These are phyloP conservation scores for Xylariaceae sp. DNA, from an alignment of 2,329 filamentous ascomycete species.

Conservation along the genomic window DNA sequence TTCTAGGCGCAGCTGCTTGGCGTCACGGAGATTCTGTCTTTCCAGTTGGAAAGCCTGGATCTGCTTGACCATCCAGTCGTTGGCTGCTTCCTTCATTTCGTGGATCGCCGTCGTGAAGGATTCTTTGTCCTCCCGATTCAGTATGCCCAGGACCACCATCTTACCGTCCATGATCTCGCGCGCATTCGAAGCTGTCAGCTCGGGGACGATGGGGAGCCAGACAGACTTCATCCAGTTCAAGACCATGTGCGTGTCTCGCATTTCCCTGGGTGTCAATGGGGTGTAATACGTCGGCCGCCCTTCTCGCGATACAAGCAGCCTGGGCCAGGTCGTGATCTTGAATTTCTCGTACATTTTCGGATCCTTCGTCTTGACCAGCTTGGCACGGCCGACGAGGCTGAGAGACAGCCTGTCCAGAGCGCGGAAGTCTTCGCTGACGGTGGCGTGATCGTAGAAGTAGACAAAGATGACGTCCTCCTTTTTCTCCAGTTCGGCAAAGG, in stretches of 20 bases:
- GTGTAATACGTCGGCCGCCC: slow-evolving; percentile 87
- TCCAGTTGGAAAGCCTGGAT: slow-evolving; percentile 87
- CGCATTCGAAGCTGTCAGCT: slow-evolving; percentile 85
- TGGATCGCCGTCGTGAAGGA: slow-evolving; percentile 72
- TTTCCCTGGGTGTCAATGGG: slow-evolving; percentile 79
- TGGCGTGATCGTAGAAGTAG: slow-evolving; percentile 97
- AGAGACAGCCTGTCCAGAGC: slow-evolving; percentile 83
- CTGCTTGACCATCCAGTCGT: slow-evolving; percentile 98
- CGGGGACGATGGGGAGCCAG: slow-evolving; percentile 93
- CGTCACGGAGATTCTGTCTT: slow-evolving; percentile 84
- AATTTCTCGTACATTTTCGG: slow-evolving; percentile 70
- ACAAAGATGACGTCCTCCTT: slow-evolving; percentile 94
- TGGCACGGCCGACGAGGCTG: slow-evolving; percentile 84
- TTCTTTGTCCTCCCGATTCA: slow-evolving; percentile 73
- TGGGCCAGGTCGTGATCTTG: slow-evolving; percentile 97
- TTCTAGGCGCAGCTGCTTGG: slow-evolving; percentile 92
- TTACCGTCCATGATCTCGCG: slow-evolving; percentile 93
- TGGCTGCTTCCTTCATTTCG: slow-evolving; percentile 91
- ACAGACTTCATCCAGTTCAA: slow-evolving; percentile 92
- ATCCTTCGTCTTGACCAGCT: slow-evolving; percentile 86
- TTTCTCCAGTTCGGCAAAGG: slow-evolving; percentile 78
- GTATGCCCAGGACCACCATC: slow-evolving; percentile 85
- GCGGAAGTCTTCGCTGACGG: slow-evolving; percentile 83
- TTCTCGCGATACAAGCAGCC: slow-evolving; percentile 81
- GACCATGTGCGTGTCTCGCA: slow-evolving; percentile 79